Evolutionary conservation across 2,329 filamentous ascomycete genomes (phyloP).

Genomic region (Phialophora verrucosa): DNA sequence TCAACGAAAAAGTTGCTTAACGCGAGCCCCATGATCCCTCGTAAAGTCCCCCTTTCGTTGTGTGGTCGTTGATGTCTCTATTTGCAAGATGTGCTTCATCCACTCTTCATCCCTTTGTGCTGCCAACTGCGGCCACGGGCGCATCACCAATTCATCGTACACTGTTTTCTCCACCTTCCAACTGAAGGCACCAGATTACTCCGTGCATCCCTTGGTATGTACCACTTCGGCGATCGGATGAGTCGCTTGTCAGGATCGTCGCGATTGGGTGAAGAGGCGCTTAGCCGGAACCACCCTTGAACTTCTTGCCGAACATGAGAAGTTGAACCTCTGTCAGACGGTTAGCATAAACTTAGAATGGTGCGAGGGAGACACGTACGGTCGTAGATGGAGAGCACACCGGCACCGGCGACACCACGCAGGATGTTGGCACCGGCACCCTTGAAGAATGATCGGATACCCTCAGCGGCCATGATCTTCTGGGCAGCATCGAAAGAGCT

Average conservation of each 20-base stretch:
- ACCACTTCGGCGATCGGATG: conserved; percentile 9
- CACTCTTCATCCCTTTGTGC: conserved; percentile 14
- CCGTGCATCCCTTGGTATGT: neutral
- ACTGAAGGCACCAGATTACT: conserved; percentile 26
- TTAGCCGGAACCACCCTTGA: conserved; percentile 66
- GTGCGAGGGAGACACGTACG: conserved; percentile 54
- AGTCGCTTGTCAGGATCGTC: conserved; percentile 20
- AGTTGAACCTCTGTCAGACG: conserved; percentile 65
- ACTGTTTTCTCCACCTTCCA: conserved; percentile 18
- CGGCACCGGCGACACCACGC: conserved; percentile 99
- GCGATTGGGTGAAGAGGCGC: conserved; percentile 29
- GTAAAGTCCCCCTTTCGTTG: conserved; percentile 13
- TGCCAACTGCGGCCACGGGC: conserved; percentile 8
- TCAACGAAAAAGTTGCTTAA: conserved; percentile 15
- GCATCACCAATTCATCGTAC: conserved; percentile 19
- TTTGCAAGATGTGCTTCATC: conserved; percentile 29
- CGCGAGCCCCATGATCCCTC: conserved; percentile 13
- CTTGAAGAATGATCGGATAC: conserved; percentile 99
- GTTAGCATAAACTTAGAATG: conserved; percentile 26
- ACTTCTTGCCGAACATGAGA: conserved; percentile 99
- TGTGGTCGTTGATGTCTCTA: conserved; percentile 28
- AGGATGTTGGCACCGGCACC: conserved; percentile 99
- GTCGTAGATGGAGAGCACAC: conserved; percentile 99
- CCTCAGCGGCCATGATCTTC: conserved; percentile 97
- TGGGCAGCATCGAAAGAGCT: conserved; percentile 91